Evolutionary conservation across 1,139 yeast species (phyloP), one percentile per base, ranked within the genome.

Genomic region (Arxiozyma bovina): DNA sequence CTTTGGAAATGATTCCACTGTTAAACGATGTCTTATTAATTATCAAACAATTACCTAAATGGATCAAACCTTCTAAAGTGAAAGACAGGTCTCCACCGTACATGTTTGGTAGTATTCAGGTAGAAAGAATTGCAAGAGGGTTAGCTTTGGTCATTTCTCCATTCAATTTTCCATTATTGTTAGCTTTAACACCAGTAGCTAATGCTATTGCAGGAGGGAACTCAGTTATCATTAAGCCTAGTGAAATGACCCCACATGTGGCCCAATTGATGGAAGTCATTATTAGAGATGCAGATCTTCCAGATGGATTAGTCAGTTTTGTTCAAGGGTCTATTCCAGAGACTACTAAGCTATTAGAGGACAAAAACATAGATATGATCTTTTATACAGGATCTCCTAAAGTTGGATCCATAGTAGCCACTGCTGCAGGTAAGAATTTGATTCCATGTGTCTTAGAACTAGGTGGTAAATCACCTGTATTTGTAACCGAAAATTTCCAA

Each of bases 171-270:
- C 99, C 99, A 0, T 70, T 87, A 53, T 60, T 79, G 46, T 73
- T 91, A 59, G 66, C 88, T 0, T 60, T 90, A 27, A 75, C 80
- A 18, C 90, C 97, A 0, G 66, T 91, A 21, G 77, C 83, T 44
- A 89, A 89, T 38, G 96, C 96, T 1, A 74, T 93, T 62, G 90
- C 96, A 1, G 90, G 86, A 22, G 98, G 98, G 23, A 91, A 91
- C 69, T 77, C 84, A 8, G 94, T 87, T 30, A 82, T 87, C 25
- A 73, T 87, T 64, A 91, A 91, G 69, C 95, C 89, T 41, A 80
- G 87, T 42, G 98, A 93, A 69, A 69, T 78, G 56, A 80, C 86
- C 1, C 93, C 95, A 0, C 73, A 78, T 60, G 80, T 85, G 53
- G 74, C 90, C 6, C 68, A 70, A 40, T 77, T 80, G 30, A 68